These are phyloP conservation scores for Diplosphaera chodatii DNA, from an alignment of 139 green algal genomes.

Conservation along the genomic window DNA sequence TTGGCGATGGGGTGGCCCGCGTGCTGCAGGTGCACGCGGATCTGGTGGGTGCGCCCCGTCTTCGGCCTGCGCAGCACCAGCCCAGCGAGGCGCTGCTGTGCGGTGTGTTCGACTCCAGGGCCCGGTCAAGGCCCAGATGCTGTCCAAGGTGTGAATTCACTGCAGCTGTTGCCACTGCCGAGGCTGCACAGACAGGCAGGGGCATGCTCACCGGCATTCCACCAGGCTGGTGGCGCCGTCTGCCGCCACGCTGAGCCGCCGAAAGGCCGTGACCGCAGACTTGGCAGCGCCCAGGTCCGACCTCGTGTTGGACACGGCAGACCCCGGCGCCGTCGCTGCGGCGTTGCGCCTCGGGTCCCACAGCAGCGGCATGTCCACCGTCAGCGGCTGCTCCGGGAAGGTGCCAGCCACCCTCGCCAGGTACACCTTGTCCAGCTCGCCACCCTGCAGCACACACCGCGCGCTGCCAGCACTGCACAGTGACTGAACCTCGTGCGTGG, in stretches of 20 bases:
- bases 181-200: no score
- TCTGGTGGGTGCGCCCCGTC: slow-evolving; percentile 71
- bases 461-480: no score
- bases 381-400: slow-evolving; percentile 46
- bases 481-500: no score
- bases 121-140: no score
- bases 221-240: slow-evolving; percentile 64
- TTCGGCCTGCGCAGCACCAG: slow-evolving; percentile 31
- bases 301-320: background rate
- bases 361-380: slow-evolving; percentile 32
- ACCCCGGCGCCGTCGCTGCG: slow-evolving; percentile 2
- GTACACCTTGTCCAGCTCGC: slow-evolving; percentile 72
- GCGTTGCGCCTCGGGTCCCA: slow-evolving; percentile 56
- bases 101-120: no score
- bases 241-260: slow-evolving; percentile 29
- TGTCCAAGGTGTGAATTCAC: no score
- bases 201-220: slow-evolving; percentile 39
- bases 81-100: no score
- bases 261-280: slow-evolving; percentile 42
- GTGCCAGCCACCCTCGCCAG: slow-evolving; percentile 68
- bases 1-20: slow-evolving; percentile 73
- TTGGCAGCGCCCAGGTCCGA: slow-evolving; percentile 4
- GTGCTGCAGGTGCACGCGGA: slow-evolving; percentile 60
- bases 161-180: no score
- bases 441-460: no score